phyloP scores from a whole-genome alignment of 2,329 filamentous ascomycete genomes.

The Fusarium sp. region DNA sequence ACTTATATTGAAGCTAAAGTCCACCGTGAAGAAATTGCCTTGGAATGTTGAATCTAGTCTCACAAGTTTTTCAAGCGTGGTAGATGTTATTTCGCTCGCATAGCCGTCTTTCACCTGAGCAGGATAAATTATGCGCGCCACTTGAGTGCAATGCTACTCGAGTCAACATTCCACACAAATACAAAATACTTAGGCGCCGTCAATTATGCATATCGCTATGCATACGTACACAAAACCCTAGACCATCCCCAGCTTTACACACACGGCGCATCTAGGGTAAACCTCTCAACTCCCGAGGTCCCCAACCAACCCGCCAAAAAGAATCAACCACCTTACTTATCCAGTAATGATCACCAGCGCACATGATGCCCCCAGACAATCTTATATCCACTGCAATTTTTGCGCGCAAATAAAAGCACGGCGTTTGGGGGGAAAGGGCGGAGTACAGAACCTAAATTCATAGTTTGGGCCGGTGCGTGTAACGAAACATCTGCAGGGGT shows the following conservation, averaged over 20 bases:
- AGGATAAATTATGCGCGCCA: neutral
- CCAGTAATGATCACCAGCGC: conserved; percentile 7
- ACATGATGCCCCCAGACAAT: neutral
- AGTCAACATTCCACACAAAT: too few relatives aligned
- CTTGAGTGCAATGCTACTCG: rapidly evolving
- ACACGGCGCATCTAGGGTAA: neutral
- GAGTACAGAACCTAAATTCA: conserved; percentile 10
- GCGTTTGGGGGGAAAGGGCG: neutral
- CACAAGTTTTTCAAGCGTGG: rapidly evolving
- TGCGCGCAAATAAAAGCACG: conserved; percentile 13
- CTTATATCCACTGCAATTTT: neutral
- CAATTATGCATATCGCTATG: neutral
- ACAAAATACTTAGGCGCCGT: rapidly evolving
- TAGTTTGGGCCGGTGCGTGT: neutral
- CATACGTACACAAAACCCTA: neutral
- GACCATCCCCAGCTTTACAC: neutral
- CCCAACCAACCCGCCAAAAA: neutral
- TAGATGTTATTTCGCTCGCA: neutral
- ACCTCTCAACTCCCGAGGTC: neutral
- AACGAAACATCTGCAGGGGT: conserved; percentile 8
- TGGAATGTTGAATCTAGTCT: neutral
- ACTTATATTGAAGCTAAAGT: too few relatives aligned
- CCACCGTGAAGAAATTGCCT: rapidly evolving
- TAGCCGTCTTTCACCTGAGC: neutral
- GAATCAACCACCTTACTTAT: neutral